Percentiles rank a stretch among this genome's conserved stretches.
Conservation (phyloP, 176 grass and related monocot genomes). For the Avena atlantica region DNA sequence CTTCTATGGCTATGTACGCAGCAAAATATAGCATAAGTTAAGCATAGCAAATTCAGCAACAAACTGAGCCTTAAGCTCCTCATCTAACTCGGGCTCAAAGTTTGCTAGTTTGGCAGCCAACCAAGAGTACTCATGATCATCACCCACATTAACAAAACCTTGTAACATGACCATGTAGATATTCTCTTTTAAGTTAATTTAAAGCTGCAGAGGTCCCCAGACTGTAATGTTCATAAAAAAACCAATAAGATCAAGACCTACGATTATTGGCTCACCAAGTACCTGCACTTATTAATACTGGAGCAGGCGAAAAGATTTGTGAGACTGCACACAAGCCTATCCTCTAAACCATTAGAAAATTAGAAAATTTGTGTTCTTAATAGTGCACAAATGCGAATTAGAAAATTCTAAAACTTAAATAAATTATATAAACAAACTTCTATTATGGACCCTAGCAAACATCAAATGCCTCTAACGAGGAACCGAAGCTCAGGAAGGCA, state of each 20-base stretch:
- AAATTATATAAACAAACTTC: neutral
- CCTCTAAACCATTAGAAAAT: neutral
- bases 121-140: neutral
- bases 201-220: neutral
- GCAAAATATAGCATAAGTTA: neutral
- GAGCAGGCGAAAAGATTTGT: neutral
- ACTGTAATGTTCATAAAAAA: neutral
- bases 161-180: neutral
- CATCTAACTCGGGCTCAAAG: neutral
- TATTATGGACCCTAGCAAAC: neutral
- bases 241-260: neutral
- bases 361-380: no score
- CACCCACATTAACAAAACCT: neutral
- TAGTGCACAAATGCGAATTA: neutral
- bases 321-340: neutral
- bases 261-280: neutral
- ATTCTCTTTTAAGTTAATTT: neutral
- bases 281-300: neutral
- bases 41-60: neutral
- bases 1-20: neutral
- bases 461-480: neutral
- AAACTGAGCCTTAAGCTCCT: neutral
- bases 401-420: neutral
- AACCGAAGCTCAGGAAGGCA: neutral
- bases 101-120: neutral